Evolutionary conservation across 148 eudicot genomes (phyloP).

Genomic region (Vaccinium myrtillus): DNA sequence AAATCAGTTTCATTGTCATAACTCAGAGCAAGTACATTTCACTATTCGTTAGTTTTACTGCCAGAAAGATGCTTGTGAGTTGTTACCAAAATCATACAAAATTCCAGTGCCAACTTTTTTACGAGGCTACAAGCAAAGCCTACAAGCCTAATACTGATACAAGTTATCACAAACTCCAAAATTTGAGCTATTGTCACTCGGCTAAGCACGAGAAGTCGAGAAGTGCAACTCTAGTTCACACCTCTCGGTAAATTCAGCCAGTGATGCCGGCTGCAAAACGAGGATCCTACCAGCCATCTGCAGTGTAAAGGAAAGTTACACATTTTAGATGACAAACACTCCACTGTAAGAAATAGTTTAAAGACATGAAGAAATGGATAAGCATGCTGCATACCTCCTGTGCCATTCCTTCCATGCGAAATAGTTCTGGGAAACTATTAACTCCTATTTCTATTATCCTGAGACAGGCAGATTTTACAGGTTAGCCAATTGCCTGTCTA

Average conservation of each 20-base stretch:
- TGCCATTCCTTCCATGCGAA: constrained; percentile 67
- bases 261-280: constrained; percentile 73
- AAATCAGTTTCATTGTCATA: constrained; percentile 1
- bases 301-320: constrained; percentile 16
- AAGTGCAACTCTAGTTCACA: constrained; percentile 18
- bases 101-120: neutral
- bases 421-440: constrained; percentile 82
- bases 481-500: neutral
- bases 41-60: neutral
- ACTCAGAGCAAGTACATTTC: neutral
- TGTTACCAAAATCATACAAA: constrained; percentile 1
- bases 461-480: constrained; percentile 14
- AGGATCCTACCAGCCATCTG: constrained; percentile 91
- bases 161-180: constrained; percentile 5
- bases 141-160: neutral
- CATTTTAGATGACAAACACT: neutral
- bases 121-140: neutral
- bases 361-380: neutral
- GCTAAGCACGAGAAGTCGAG: neutral
- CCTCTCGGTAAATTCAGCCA: constrained; percentile 80
- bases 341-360: neutral
- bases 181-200: neutral
- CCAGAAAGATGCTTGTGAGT: neutral
- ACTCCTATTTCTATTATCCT: constrained; percentile 87
- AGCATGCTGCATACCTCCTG: constrained; percentile 49